Evolutionary conservation across 1,284 basidiomycete species (phyloP).

Genomic region (Phellopilus nigrolimitatus): DNA sequence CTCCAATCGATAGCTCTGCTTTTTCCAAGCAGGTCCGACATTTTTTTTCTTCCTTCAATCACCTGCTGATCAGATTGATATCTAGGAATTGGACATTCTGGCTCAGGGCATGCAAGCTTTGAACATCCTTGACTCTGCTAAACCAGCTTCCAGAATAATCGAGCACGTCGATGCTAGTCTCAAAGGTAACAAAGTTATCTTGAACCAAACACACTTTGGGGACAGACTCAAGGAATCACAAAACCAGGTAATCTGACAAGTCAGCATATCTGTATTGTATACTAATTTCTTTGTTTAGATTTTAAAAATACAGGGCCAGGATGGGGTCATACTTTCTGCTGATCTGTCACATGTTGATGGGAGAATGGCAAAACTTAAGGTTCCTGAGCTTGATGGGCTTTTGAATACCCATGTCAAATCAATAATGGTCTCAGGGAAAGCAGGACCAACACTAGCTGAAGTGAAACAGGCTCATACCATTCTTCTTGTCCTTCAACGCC

Average conservation of each 20-base stretch:
- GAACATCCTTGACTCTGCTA: not conserved
- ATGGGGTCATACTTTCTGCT: not conserved
- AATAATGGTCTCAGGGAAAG: constrained; percentile 5
- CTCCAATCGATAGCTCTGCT: not conserved
- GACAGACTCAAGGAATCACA: not conserved
- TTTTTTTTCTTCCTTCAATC: not conserved
- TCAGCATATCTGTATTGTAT: not conserved
- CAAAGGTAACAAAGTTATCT: not conserved
- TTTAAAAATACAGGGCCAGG: not conserved
- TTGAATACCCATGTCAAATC: not conserved
- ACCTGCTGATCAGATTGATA: not conserved
- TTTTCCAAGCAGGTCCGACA: constrained; percentile 1
- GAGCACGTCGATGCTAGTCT: not conserved
- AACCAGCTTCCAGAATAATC: not conserved
- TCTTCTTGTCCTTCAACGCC: constrained; percentile 1
- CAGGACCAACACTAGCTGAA: constrained; percentile 9
- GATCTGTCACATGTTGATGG: not conserved
- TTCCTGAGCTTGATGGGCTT: not conserved
- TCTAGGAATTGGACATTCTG: constrained; percentile 7
- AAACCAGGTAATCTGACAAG: constrained; percentile 5
- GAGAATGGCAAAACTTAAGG: not conserved
- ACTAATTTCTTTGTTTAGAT: not conserved
- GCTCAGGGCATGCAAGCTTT: not conserved
- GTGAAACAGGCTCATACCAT: not conserved
- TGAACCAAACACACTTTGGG: constrained; percentile 1